A percentile compares a stretch with the other conserved stretches of the same genome.
phyloP scores from a whole-genome alignment of 1,284 basidiomycete genomes.

The Cystobasidiaceae sp. region DNA sequence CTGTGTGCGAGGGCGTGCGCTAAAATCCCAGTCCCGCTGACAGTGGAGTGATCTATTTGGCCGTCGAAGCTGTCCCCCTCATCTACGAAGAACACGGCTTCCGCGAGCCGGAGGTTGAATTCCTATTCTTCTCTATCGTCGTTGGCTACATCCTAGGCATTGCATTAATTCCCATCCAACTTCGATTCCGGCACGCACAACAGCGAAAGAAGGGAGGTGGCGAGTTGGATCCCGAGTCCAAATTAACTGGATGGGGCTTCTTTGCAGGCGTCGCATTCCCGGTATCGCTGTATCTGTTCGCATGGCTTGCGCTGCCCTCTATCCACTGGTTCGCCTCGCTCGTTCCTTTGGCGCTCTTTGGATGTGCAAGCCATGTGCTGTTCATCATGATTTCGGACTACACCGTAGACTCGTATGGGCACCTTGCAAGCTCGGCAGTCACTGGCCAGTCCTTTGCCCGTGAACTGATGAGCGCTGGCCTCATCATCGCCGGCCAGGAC shows the following conservation, averaged over 20 bases:
- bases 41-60: constrained; percentile 30
- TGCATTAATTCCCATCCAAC: constrained; percentile 7
- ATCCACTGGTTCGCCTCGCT: constrained; percentile 29
- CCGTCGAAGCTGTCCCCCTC: constrained; percentile 30
- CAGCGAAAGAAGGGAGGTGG: constrained; percentile 1
- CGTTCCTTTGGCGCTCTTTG: constrained; percentile 20
- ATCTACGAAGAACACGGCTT: constrained; percentile 27
- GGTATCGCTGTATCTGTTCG: constrained; percentile 23
- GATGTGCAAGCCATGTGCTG: constrained; percentile 19
- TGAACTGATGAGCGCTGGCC: constrained; percentile 24
- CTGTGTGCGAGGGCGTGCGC: not conserved
- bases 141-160: constrained; percentile 30
- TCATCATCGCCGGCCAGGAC: constrained; percentile 27
- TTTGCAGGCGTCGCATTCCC: constrained; percentile 21
- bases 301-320: constrained; percentile 25
- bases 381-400: constrained; percentile 20
- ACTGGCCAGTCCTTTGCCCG: constrained; percentile 33
- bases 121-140: constrained; percentile 17
- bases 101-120: constrained; percentile 21
- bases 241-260: constrained; percentile 22
- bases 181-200: not conserved
- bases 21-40: not conserved
- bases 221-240: constrained; percentile 13
- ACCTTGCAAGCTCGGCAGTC: constrained; percentile 17
- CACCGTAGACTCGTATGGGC: constrained; percentile 13